Base-by-base conservation (phyloP, 805 yeast species). In the Candida parachauliodes region DNA sequence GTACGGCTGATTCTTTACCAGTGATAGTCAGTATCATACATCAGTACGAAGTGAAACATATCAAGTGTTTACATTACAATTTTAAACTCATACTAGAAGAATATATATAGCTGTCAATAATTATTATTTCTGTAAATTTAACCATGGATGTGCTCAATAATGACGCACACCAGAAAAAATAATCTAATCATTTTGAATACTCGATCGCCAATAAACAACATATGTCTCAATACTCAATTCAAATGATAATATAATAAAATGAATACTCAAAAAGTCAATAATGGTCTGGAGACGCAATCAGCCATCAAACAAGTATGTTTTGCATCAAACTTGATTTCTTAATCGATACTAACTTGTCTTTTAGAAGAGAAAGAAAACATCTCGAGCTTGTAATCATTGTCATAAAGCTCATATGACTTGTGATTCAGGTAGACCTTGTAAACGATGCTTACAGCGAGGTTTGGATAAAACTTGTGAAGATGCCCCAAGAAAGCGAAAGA, bases 401-500 rank as follows among this genome's bases (percentile, higher is more conserved):
- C 88, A 89, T 43, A 77, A 79, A 50, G 85, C 95, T 2, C 98
- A 91, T 57, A 77, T 89, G 70, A 86, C 97, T 0, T 91, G 98
- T 59, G 96, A 89, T 49, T 76, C 80, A 40, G 74, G 65, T 54
- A 76, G 95, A 26, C 95, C 95, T 0, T 91, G 98, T 52, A 72
- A 73, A 38, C 60, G 96, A 34, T 91, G 98, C 58, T 57, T 83
- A 3, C 69, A 68, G 20, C 70, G 88, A 51, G 91, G 89, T 0
- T 60, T 88, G 11, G 74, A 71, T 1, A 74, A 65, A 11, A 69
- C 85, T 0, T 91, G 98, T 62, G 77, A 76, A 22, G 97, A 93
- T 62, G 96, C 96, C 4, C 93, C 93, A 2, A 66, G 98, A 32
- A 88, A 88, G 60, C 71, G 77, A 45, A 84, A 85, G 62, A 91